Evolutionary conservation across 1,139 yeast species (phyloP), one percentile per base, ranked within the genome.

Genomic region (Keqinozyma sinolaborantium): DNA sequence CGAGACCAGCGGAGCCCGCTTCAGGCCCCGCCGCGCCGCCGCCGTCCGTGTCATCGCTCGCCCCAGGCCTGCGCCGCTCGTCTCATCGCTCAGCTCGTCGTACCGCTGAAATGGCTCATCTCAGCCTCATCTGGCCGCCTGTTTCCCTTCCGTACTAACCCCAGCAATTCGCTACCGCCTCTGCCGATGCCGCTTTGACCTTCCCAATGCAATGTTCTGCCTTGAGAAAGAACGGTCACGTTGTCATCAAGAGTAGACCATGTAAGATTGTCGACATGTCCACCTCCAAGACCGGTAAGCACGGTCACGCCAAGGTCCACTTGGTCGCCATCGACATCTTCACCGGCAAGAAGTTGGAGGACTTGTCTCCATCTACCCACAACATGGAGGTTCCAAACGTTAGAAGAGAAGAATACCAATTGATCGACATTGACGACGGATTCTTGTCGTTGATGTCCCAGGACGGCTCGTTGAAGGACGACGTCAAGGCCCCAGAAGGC

Each of bases 241-340:
- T 92, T 66, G 95, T 83, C 58, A 92, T 92, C 77, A 94, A 94
- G 80, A 79, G 87, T 63, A 94, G 98, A 82, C 98, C 98, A 69
- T 92, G 98, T 82, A 92, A 92, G 84, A 92, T 92, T 71, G 94
- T 92, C 59, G 98, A 92, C 71, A 92, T 92, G 98, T 92, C 98
- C 48, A 92, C 98, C 64, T 92, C 98, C 63, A 92, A 92, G 85
- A 92, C 98, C 58, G 98, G 98, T 77, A 92, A 92, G 97, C 98
- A 92, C 84, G 98, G 98, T 76, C 98, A 92, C 92, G 98, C 98
- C 69, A 92, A 92, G 83, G 98, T 92, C 72, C 97, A 92, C 76
- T 82, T 92, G 77, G 97, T 92, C 52, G 97, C 97, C 68, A 82
- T 84, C 58, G 98, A 92, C 70, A 90, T 92, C 70, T 92, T 92